phyloP scores from a whole-genome alignment of 1,284 basidiomycete species.

The Ustilago nuda region DNA sequence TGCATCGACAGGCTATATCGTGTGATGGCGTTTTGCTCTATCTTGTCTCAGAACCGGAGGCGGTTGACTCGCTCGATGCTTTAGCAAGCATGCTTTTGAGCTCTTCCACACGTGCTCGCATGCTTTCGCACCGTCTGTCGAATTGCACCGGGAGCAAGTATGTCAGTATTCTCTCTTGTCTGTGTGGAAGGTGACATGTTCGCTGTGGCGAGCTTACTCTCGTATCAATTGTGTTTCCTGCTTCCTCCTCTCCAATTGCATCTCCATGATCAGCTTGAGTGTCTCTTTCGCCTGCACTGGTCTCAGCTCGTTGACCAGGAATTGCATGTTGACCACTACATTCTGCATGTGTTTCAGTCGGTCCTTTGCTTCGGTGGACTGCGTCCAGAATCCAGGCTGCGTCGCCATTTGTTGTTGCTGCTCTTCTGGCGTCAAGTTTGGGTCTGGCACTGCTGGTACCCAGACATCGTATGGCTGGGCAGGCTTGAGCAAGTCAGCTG shows the following conservation, averaged over 20 bases:
- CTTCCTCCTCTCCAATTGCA: constrained; percentile 57
- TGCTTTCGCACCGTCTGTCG: constrained; percentile 32
- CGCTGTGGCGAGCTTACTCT: constrained; percentile 25
- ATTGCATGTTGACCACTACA: constrained; percentile 66
- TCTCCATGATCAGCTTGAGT: constrained; percentile 54
- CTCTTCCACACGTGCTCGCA: constrained; percentile 31
- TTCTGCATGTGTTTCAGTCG: constrained; percentile 62
- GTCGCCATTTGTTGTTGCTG: constrained; percentile 39
- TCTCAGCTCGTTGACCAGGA: constrained; percentile 63
- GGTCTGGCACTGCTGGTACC: constrained; percentile 44
- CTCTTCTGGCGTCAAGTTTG: constrained; percentile 32
- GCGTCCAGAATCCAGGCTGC: constrained; percentile 48
- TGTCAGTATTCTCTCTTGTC: background rate
- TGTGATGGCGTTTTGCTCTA: background rate
- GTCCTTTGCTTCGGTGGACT: constrained; percentile 57
- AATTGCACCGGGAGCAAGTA: background rate
- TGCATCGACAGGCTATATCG: background rate
- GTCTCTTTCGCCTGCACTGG: constrained; percentile 62
- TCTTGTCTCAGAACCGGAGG: background rate
- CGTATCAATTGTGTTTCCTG: constrained; percentile 54
- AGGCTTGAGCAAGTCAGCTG: constrained; percentile 53
- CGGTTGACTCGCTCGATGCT: constrained; percentile 1
- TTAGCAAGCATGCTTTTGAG: constrained; percentile 33
- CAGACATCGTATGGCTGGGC: constrained; percentile 61
- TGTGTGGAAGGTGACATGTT: background rate